Evolutionary conservation across 192 early-diverging fungal species (phyloP).

Genomic region (Dissophora ornata): DNA sequence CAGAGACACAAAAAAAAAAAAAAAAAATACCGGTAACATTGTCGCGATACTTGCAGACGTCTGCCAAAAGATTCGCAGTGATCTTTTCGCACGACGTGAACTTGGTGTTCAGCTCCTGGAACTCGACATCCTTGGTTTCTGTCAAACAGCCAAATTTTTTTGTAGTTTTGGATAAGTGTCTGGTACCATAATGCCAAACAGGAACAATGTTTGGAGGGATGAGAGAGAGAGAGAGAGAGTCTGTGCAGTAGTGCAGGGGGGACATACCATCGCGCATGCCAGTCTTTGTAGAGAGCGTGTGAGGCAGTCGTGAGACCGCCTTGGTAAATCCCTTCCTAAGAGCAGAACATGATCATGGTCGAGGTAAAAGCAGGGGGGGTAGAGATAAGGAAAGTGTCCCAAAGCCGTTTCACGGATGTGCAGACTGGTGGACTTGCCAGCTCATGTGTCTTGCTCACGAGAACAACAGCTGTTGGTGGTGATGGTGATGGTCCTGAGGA

Average conservation of each 20-base stretch:
- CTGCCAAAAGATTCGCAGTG: slow-evolving; percentile 21
- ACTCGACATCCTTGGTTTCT: slow-evolving; percentile 50
- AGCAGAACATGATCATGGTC: not conserved
- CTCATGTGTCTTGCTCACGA: too few species aligned
- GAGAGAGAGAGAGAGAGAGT: too few species aligned
- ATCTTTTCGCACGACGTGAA: slow-evolving; percentile 34
- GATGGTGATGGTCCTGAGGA: too few species aligned
- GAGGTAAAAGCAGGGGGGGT: not conserved
- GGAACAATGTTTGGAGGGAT: too few species aligned
- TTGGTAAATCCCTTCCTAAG: slow-evolving; percentile 54
- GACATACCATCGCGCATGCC: slow-evolving; percentile 48
- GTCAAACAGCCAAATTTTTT: too few species aligned
- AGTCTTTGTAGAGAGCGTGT: slow-evolving; percentile 45
- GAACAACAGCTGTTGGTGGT: too few species aligned
- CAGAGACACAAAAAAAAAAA: not conserved
- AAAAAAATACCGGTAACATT: slow-evolving; percentile 35
- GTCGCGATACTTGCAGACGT: slow-evolving; percentile 49
- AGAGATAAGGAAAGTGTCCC: not conserved
- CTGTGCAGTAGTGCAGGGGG: not conserved
- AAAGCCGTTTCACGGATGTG: not conserved
- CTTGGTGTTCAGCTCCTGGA: slow-evolving; percentile 32
- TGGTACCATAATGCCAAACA: too few species aligned
- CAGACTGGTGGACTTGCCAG: slow-evolving; percentile 17
- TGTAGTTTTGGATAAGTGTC: too few species aligned
- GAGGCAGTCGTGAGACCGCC: slow-evolving; percentile 46